Evolutionary conservation across 352 stramenopile genomes (phyloP).

Genomic region (Blastocystis sp.): DNA sequence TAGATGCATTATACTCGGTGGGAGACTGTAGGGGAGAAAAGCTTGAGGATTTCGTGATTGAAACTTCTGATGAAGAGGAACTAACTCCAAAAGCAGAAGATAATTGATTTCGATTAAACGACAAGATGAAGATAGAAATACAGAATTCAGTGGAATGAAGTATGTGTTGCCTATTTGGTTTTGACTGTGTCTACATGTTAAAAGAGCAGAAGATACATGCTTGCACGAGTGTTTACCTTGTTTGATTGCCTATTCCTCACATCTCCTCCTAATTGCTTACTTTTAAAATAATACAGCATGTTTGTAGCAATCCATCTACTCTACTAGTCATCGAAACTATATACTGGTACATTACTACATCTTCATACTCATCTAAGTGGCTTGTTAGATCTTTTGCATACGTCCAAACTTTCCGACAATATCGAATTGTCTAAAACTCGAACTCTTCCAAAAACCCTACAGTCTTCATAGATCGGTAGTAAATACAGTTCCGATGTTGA

Average conservation of each 20-base stretch:
- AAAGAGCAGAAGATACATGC: not conserved
- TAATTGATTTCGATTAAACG: conserved; percentile 20
- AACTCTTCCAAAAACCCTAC: not conserved
- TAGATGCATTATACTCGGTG: not conserved
- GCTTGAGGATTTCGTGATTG: not conserved
- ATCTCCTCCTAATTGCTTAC: not conserved
- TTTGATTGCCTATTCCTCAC: not conserved
- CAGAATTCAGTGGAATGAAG: not conserved
- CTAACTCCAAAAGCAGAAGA: conserved; percentile 7
- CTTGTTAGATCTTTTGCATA: conserved; percentile 14
- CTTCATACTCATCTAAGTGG: not conserved
- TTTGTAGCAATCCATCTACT: conserved; percentile 31
- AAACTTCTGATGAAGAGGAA: conserved; percentile 32
- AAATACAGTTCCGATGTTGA: conserved; percentile 4
- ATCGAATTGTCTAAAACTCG: not conserved
- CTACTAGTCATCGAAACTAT: not conserved
- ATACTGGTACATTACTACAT: not conserved
- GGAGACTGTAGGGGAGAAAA: not conserved
- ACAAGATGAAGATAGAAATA: not conserved
- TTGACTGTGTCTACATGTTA: conserved; percentile 18
- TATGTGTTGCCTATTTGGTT: not conserved
- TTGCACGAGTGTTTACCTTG: not conserved
- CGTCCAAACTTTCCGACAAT: not conserved
- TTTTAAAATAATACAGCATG: conserved; percentile 29
- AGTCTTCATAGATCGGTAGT: conserved; percentile 22